Evolutionary conservation across 1,284 basidiomycete genomes (phyloP).

Genomic region (Ceratobasidium sp.): DNA sequence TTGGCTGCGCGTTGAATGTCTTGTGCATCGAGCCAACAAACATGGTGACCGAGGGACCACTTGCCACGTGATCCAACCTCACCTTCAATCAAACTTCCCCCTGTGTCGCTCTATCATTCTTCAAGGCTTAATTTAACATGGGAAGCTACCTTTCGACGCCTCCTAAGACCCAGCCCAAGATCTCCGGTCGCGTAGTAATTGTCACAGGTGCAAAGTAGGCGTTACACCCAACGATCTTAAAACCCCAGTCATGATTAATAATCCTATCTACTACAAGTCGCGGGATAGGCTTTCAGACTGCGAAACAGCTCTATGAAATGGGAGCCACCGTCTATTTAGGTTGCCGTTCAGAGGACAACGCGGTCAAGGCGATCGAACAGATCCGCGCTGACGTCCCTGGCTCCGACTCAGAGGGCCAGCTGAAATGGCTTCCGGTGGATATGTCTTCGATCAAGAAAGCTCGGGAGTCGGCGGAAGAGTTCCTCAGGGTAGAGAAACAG

Average conservation of each 20-base stretch:
- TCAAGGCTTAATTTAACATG: background rate
- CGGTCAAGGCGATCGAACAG: background rate
- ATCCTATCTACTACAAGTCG: background rate
- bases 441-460: conserved; percentile 18
- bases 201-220: conserved; percentile 13
- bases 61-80: too few species aligned
- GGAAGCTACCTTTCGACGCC: background rate
- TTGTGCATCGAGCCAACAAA: conserved; percentile 68
- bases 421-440: background rate
- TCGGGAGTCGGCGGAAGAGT: background rate
- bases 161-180: background rate
- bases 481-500: background rate
- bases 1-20: conserved; percentile 77
- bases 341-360: background rate
- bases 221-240: background rate
- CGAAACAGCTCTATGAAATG: conserved; percentile 13
- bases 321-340: conserved; percentile 18
- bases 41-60: too few species aligned
- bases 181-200: background rate
- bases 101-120: too few species aligned
- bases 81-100: too few species aligned
- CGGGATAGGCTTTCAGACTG: conserved; percentile 3
- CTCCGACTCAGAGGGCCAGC: background rate
- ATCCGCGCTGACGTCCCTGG: background rate
- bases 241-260: background rate